These are phyloP conservation scores for Debaryomycetaceae sp. DNA, from an alignment of 1,139 yeast species.

Conservation along the genomic window DNA sequence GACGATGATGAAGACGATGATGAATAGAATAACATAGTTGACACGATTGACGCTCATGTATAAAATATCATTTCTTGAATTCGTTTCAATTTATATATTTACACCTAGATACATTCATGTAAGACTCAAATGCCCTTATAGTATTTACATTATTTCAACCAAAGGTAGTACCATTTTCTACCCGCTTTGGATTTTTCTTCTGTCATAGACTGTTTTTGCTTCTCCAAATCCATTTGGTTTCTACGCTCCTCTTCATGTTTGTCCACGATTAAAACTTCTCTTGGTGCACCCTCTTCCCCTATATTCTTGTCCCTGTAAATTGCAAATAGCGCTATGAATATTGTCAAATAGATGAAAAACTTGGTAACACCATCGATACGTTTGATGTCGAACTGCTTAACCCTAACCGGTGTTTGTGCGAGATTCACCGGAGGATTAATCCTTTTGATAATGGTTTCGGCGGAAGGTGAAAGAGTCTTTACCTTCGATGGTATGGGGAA, in stretches of 20 bases:
- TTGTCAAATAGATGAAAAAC: conserved; percentile 44
- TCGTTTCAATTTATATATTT: conserved; percentile 1
- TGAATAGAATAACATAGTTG: background rate
- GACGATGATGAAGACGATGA: conserved; percentile 48
- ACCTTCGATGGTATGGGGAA: conserved; percentile 41
- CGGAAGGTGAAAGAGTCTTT: conserved; percentile 19
- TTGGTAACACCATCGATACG: conserved; percentile 55
- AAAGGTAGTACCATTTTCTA: conserved; percentile 27
- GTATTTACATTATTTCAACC: conserved; percentile 16
- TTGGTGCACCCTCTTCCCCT: conserved; percentile 48
- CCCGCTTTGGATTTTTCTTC: conserved; percentile 8
- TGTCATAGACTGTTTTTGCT: conserved; percentile 3
- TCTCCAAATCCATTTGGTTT: conserved; percentile 15
- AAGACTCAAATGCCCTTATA: background rate
- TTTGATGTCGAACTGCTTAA: conserved; percentile 47
- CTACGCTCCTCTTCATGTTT: conserved; percentile 31
- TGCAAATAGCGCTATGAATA: conserved; percentile 41
- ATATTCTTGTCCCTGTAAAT: conserved; percentile 47
- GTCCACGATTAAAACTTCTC: conserved; percentile 37
- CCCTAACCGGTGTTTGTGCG: conserved; percentile 43
- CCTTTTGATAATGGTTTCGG: conserved; percentile 22
- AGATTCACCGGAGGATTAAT: conserved; percentile 42
- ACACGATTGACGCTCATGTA: background rate
- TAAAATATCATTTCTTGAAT: conserved; percentile 2
- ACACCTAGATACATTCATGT: background rate